Evolutionary conservation across 495 filamentous ascomycete genomes (phyloP).

Genomic region (Hypoxylon subgilvum): DNA sequence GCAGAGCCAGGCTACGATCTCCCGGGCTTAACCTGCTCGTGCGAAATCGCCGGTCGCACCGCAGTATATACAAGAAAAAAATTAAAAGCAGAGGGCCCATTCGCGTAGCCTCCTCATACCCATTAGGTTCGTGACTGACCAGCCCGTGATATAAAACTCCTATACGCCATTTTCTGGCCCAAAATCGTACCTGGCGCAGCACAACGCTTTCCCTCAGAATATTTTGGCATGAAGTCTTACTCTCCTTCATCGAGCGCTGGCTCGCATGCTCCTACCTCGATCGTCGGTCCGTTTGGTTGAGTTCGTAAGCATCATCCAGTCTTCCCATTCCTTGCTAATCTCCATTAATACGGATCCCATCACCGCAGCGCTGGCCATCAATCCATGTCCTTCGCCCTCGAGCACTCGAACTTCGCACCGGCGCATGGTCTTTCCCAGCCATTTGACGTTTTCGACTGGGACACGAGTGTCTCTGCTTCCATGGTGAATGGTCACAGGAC

Average conservation of each 20-base stretch:
- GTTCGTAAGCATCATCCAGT: conserved; percentile 71
- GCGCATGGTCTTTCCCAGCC: conserved; percentile 93
- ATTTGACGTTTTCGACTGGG: conserved; percentile 91
- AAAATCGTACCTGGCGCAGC: background rate
- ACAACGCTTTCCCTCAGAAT: conserved; percentile 1
- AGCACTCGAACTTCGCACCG: conserved; percentile 89
- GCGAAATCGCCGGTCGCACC: no score
- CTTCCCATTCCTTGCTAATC: conserved; percentile 92
- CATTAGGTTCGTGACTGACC: conserved; percentile 30
- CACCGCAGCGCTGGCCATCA: conserved; percentile 93
- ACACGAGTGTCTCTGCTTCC: conserved; percentile 90
- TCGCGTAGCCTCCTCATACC: conserved; percentile 1
- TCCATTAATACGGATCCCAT: conserved; percentile 94
- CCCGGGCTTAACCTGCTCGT: background rate
- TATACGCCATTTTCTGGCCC: conserved; percentile 22
- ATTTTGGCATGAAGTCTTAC: background rate
- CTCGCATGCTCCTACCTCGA: conserved; percentile 37
- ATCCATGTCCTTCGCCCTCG: conserved; percentile 90
- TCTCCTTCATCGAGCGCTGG: conserved; percentile 24
- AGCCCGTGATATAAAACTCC: conserved; percentile 14
- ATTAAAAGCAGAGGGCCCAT: conserved; percentile 12
- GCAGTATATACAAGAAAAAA: conserved; percentile 18
- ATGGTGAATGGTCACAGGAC: conserved; percentile 90
- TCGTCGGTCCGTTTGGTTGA: conserved; percentile 38
- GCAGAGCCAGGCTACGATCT: background rate